Evolutionary conservation across 495 filamentous ascomycete species (phyloP), one percentile per base, ranked within the genome.

Genomic region (Lasiosphaeris hirsuta): DNA sequence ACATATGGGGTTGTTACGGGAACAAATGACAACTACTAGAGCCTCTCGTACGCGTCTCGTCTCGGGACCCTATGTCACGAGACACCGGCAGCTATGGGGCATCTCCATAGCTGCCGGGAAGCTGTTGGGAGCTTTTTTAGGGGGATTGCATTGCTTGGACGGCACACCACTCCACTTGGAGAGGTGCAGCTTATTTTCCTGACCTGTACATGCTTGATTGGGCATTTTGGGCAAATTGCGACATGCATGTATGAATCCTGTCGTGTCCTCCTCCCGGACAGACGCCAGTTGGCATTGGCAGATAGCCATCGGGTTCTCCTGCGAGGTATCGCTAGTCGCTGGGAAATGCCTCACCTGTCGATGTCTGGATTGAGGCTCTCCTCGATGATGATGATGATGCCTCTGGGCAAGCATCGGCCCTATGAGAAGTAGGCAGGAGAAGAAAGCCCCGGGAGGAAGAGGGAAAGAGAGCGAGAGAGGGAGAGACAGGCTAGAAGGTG

Each of bases 261-360:
- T 58, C 40, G 60, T 55, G 43, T 51, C 19, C 58, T 53, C 51
- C 51, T 47, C 18, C 43, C 36, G 30, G 37, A 49, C 17, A 57
- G 30, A 13, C 38, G 58, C 44, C 37, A 61, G 59, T 48, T 57
- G 46, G 51, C 45, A 66, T 61, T 59, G 54, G 49, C 40, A 53
- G 59, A 50, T 18, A 34, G 18, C 17, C 53, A 30, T 45, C 19
- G 38, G 53, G 48, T 49, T 37, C 38, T 48, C 30, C 47, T 55
- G 40, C 45, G 50, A 61, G 44, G 39, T 40, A 45, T 51, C 55
- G 41, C 33, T 53, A 45, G 53, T 56, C 51, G 59, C 36, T 42
- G 51, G 53, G 59, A 66, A 66, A 63, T 66, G 50, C 63, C 63
- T 63, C 63, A 62, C 43, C 18, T 55, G 23, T 37, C 10, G 11